Base-by-base conservation (phyloP, 2,329 filamentous ascomycete species). In the Diaporthe nobilis region DNA sequence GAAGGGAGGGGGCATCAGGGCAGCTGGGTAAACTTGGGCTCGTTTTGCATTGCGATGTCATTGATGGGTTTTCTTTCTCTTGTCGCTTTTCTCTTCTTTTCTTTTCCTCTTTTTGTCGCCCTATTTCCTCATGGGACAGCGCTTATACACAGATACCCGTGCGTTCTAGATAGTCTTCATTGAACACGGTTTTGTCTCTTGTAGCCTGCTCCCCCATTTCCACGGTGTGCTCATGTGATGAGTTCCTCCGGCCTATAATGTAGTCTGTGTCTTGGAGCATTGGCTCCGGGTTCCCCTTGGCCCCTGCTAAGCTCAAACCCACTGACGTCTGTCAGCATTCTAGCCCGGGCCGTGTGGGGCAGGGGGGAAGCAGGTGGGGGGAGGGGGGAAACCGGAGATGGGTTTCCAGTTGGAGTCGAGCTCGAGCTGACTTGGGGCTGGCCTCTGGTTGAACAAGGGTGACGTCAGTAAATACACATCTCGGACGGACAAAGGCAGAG, bases 391-490 rank as follows among this genome's bases (percentile, higher is more conserved):
- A 34, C 3, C 28, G 44, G 61, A 67, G 61, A 67, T 47, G 61
- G 49, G 44, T 34, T 67, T 22, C 42, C 25, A 49, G 61, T 49
- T 49, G 42, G 25, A 49, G 61, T 31, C 12, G 28, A 67, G 63
- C 12, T 51, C 12, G 42, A 68, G 44, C 63, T 68, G 47, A 37
- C 47, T 47, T 34, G 31, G 47, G 47, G 4, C 47, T n/a, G 49
- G 65, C 49, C 37, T 70, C 49, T 70, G 47, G 34, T 28, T 31
- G 8, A 39, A 28, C 49, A 70, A 22, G 49, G 22, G 42, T 70
- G 49, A 70, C 65, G 65, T 70, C 49, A 70, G 65, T 70, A 28
- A 55, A 70, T 42, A 55, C 65, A 51, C 34, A 31, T 28, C 34
- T 70, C 65, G 31, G 47, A 68, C 12, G 20, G 63, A 68, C 65